Percentiles rank a stretch among this genome's conserved stretches.
phyloP scores from a whole-genome alignment of 768 basidiomycete genomes.

The Tulasnella sp. region DNA sequence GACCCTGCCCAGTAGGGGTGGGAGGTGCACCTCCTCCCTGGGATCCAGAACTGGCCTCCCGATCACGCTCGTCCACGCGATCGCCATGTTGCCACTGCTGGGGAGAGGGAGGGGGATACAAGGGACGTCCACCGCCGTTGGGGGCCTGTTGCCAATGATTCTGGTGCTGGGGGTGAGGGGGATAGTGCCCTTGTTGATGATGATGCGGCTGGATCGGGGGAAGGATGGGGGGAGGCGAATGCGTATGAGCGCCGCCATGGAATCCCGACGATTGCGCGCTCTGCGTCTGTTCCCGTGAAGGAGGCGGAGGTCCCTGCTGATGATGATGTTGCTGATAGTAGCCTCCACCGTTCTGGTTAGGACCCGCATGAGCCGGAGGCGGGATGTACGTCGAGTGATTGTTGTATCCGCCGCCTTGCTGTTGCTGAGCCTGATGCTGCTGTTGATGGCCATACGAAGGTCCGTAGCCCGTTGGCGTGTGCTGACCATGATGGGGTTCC shows the following conservation, averaged over 20 bases:
- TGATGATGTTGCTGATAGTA: constrained; percentile 2
- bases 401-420: not conserved
- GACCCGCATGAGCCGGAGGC: not conserved
- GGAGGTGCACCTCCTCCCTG: not conserved
- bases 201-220: constrained; percentile 16
- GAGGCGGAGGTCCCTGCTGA: not conserved
- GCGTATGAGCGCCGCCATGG: constrained; percentile 3
- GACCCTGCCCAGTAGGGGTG: not conserved
- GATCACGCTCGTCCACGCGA: constrained; percentile 6
- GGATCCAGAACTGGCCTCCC: not conserved
- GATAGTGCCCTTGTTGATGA: constrained; percentile 7
- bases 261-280: constrained; percentile 24
- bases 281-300: constrained; percentile 20
- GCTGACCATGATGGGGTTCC: not conserved
- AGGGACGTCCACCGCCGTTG: constrained; percentile 15
- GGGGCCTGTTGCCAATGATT: not conserved
- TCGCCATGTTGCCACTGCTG: constrained; percentile 13
- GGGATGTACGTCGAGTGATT: constrained; percentile 7
- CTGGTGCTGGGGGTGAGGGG: not conserved
- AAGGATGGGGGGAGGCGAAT: constrained; percentile 13
- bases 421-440: not conserved
- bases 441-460: not conserved
- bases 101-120: not conserved
- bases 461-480: not conserved
- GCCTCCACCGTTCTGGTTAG: not conserved